These are phyloP conservation scores for Paraglomus occultum DNA, from an alignment of 192 early-diverging fungal species.

Conservation along the genomic window DNA sequence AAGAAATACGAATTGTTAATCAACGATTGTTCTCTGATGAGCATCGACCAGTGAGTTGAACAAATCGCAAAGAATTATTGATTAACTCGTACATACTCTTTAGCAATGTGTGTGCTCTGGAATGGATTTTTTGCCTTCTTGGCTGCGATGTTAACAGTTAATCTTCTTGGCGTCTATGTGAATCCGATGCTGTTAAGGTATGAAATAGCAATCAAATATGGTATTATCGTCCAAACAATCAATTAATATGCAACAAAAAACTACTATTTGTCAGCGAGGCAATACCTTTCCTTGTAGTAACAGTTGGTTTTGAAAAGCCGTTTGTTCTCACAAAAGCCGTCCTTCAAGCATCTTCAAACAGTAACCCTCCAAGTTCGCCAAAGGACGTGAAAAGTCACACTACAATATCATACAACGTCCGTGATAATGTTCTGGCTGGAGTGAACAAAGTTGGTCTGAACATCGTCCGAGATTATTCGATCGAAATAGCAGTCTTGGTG, in stretches of 20 bases:
- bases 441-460: constrained; percentile 61
- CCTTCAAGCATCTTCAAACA: constrained; percentile 47
- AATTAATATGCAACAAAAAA: not conserved
- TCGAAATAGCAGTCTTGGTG: constrained; percentile 78
- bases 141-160: constrained; percentile 67
- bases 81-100: not conserved
- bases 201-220: not conserved
- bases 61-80: too few species aligned
- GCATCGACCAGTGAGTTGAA: too few species aligned
- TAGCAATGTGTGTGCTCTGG: constrained; percentile 63
- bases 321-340: constrained; percentile 81
- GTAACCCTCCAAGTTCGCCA: constrained; percentile 33
- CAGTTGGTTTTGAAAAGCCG: constrained; percentile 89
- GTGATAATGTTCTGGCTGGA: constrained; percentile 60
- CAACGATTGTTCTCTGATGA: too few species aligned
- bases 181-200: constrained; percentile 66
- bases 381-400: constrained; percentile 32
- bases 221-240: not conserved
- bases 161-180: constrained; percentile 64
- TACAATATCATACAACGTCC: constrained; percentile 51
- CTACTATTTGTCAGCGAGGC: constrained; percentile 59
- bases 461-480: constrained; percentile 73
- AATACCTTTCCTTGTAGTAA: constrained; percentile 87
- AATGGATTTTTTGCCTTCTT: constrained; percentile 78
- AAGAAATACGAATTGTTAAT: too few species aligned